These are phyloP conservation scores for Thymus mandschuricus DNA, from an alignment of 257 asterid species.

Conservation along the genomic window DNA sequence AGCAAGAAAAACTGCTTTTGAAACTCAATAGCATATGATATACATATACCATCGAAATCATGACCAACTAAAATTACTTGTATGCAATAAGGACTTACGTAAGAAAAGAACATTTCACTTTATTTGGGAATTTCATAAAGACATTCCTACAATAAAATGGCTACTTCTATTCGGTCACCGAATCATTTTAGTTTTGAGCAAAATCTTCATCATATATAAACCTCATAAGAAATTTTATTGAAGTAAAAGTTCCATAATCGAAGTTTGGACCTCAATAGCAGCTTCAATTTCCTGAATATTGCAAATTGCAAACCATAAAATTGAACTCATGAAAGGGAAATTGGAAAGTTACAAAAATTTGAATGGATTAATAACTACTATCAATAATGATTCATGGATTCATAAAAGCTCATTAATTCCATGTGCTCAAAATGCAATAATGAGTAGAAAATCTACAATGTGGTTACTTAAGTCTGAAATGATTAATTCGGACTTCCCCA, in stretches of 20 bases:
- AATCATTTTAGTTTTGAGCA: constrained; percentile 5
- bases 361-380: not conserved
- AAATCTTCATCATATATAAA: not conserved
- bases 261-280: not conserved
- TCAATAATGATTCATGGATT: not conserved
- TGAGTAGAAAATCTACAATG: constrained; percentile 3
- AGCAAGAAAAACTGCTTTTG: constrained; percentile 87
- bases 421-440: not conserved
- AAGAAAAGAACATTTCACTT: constrained; percentile 12
- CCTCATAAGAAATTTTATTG: not conserved
- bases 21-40: constrained; percentile 89
- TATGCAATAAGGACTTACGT: constrained; percentile 30
- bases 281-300: not conserved
- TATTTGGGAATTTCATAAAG: not conserved
- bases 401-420: not conserved
- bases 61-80: constrained; percentile 97
- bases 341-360: not conserved
- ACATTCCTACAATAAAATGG: not conserved
- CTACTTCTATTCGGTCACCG: not conserved
- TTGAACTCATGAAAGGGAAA: not conserved
- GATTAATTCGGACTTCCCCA: not conserved
- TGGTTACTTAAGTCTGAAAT: not conserved
- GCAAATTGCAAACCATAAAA: not conserved
- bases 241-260: not conserved
- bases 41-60: constrained; percentile 97